A percentile compares a stretch with the other conserved stretches of the same genome.
phyloP scores from a whole-genome alignment of 2,329 filamentous ascomycete species.

The Sporothrix dimorphospora region DNA sequence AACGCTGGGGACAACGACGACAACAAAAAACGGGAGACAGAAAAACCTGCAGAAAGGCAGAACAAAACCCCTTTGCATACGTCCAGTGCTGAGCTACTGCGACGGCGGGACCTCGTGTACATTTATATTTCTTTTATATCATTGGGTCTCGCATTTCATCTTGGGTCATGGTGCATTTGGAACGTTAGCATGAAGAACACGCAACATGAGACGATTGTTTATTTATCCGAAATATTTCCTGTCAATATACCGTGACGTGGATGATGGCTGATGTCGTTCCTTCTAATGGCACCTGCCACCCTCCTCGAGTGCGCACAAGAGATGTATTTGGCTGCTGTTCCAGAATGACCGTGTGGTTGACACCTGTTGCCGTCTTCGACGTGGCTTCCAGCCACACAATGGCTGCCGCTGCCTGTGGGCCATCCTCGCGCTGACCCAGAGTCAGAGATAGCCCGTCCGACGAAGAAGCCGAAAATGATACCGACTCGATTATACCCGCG shows the following conservation, averaged over 20 bases:
- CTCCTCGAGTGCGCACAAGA: not conserved
- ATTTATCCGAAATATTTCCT: constrained; percentile 42
- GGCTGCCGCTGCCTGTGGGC: not conserved
- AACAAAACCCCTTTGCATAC: not conserved
- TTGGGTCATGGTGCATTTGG: not conserved
- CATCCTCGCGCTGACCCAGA: not conserved
- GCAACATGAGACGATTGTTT: not conserved
- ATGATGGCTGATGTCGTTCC: not conserved
- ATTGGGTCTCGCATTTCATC: not conserved
- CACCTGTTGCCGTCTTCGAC: not conserved
- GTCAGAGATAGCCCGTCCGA: not conserved
- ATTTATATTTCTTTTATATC: not conserved
- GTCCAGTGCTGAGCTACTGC: constrained; percentile 17
- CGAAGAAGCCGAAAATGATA: not conserved
- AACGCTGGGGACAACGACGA: not conserved
- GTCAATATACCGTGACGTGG: not conserved
- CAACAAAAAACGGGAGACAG: not conserved
- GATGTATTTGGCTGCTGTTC: not conserved
- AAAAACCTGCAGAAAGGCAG: not conserved
- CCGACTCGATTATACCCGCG: not conserved
- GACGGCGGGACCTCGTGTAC: not conserved
- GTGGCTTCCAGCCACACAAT: not conserved
- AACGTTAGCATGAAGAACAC: not conserved
- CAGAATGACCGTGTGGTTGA: not conserved
- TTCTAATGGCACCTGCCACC: not conserved